Evolutionary conservation across 768 basidiomycete species (phyloP).

Genomic region (Macrolepiota fuliginosa): DNA sequence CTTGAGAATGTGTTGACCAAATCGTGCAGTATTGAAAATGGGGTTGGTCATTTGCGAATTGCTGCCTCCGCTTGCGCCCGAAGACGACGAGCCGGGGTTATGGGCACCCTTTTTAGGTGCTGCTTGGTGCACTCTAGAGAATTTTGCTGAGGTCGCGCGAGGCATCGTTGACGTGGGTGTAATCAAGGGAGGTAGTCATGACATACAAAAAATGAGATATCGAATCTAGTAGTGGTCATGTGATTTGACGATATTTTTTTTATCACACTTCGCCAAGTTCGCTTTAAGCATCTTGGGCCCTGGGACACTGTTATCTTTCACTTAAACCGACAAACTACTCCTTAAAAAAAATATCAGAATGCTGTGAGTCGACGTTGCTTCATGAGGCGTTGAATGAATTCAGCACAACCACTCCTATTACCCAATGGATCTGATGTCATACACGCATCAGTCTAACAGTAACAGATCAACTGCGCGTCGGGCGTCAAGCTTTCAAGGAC

Average conservation of each 20-base stretch:
- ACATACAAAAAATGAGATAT: neutral
- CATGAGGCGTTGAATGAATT: neutral
- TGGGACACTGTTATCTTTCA: too few relatives aligned
- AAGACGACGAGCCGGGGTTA: conserved; percentile 16
- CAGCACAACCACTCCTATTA: neutral
- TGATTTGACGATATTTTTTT: too few relatives aligned
- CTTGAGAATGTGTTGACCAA: conserved; percentile 97
- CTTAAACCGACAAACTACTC: too few relatives aligned
- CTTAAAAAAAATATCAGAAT: too few relatives aligned
- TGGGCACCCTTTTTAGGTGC: conserved; percentile 49
- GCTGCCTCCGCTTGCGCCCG: conserved; percentile 18
- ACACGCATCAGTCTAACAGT: too few relatives aligned
- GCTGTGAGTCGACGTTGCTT: neutral
- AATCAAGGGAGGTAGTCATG: neutral
- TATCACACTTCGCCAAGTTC: too few relatives aligned
- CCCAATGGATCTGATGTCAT: neutral
- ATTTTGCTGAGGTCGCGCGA: conserved; percentile 73
- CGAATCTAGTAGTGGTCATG: neutral
- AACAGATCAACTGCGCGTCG: too few relatives aligned
- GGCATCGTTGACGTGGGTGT: conserved; percentile 49
- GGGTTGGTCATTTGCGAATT: conserved; percentile 65
- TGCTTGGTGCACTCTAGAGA: conserved; percentile 67
- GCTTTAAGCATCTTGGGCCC: too few relatives aligned
- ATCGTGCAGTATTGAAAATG: conserved; percentile 91
- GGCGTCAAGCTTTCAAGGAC: too few relatives aligned